Evolutionary conservation across 2,329 filamentous ascomycete species (phyloP), one percentile per base, ranked within the genome.

Genomic region (Alternaria infectoria): DNA sequence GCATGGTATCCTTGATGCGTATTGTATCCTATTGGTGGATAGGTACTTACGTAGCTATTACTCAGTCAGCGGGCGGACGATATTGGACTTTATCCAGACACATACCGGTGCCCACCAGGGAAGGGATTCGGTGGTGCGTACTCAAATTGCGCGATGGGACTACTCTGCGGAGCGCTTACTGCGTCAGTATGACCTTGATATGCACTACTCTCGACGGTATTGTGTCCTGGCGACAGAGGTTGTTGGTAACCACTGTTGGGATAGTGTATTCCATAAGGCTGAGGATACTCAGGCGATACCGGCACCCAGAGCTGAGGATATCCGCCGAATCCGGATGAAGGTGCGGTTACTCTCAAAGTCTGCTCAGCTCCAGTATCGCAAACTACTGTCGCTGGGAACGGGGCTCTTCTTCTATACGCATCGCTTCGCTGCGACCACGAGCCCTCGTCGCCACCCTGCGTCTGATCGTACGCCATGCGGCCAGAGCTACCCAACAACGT

Each of bases 401-500:
- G 11, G 15, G 23, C 15, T 43, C 32, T 43, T 52, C 32, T 36
- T 13, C 8, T 49, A 12, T 52, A 12, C 11, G 21, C 30, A 21
- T 30, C 17, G n/a, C 25, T 19, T 10, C 43, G 8, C 12, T 44
- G 56, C 19, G 46, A 30, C 56, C 56, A 51, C 15, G 46, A 51
- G 21, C 17, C 30, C 23, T 28, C 32, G 19, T 51, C 21, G 19
- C 21, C n/a, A 32, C 55, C 19, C 44, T 50, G 55, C 19, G 55
- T 36, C 28, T 57, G 55, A 21, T 50, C 28, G 13, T 57, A 50
- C 55, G 55, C 55, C 55, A 57, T 57, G 30, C 23, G 28, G 43
- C 13, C 19, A 15, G 43, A 5, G n/a, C 15, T 26, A 15, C 28
- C 21, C 21, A 23, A n/a, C 9, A 26, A 17, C 44, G 19, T 47